Evolutionary conservation across 2,329 filamentous ascomycete genomes (phyloP).

Genomic region (Stemphylium lycopersici): DNA sequence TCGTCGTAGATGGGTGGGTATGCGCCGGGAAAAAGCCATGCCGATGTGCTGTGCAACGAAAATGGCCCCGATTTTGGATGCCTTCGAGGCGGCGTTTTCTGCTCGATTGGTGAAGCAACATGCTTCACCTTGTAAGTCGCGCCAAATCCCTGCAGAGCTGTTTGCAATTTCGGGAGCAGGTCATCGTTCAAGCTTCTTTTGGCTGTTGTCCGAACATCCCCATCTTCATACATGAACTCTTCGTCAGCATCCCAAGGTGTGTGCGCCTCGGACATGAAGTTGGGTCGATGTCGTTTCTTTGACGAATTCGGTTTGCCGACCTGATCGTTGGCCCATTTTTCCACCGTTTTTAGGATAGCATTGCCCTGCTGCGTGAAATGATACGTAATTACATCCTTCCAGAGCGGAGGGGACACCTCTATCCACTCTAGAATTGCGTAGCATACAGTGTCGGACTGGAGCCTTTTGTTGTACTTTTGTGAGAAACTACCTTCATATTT

Average conservation of each 20-base stretch:
- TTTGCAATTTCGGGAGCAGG: neutral
- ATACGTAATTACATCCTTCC: slow-evolving; percentile 30
- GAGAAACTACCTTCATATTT: slow-evolving; percentile 9
- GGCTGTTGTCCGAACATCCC: neutral
- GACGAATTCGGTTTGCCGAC: too few species aligned
- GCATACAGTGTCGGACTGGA: slow-evolving; percentile 37
- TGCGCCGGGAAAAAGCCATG: neutral
- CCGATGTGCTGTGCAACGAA: too few species aligned
- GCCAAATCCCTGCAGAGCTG: neutral
- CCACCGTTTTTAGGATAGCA: slow-evolving; percentile 30
- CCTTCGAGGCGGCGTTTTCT: too few species aligned
- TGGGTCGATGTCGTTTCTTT: neutral
- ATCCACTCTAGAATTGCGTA: slow-evolving; percentile 46
- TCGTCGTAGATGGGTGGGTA: too few species aligned
- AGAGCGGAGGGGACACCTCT: slow-evolving; percentile 23
- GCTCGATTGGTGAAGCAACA: neutral
- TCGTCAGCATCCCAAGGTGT: too few species aligned
- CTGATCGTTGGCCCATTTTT: slow-evolving; percentile 23
- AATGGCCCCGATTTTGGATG: neutral
- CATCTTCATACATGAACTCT: too few species aligned
- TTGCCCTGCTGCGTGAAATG: slow-evolving; percentile 37
- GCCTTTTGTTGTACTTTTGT: slow-evolving; percentile 33
- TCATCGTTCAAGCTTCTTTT: neutral
- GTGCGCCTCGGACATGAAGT: neutral
- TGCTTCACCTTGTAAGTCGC: neutral